Percentiles rank a stretch among this genome's conserved stretches.
phyloP scores from a whole-genome alignment of 805 yeast species.

The Candida jianshihensis region DNA sequence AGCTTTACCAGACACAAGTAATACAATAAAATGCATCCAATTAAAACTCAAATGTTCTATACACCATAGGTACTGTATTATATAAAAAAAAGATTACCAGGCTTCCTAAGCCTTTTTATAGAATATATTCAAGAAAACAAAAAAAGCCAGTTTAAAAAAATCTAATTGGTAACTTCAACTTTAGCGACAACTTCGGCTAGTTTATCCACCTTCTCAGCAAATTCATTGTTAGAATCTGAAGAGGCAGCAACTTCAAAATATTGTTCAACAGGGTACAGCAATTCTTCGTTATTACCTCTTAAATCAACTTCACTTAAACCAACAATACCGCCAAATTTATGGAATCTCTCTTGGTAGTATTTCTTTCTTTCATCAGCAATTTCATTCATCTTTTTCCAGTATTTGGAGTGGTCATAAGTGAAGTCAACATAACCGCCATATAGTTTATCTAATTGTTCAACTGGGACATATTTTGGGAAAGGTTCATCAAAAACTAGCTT shows the following conservation, averaged over 20 bases:
- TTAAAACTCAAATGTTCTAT: too few relatives aligned
- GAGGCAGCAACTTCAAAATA: not conserved
- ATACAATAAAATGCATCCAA: too few relatives aligned
- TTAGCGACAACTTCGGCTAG: not conserved
- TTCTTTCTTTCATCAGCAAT: conserved; percentile 52
- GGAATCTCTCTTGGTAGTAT: conserved; percentile 63
- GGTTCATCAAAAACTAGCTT: conserved; percentile 91
- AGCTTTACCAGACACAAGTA: too few relatives aligned
- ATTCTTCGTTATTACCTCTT: conserved; percentile 34
- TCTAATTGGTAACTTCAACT: not conserved
- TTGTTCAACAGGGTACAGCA: conserved; percentile 13
- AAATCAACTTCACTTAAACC: conserved; percentile 84
- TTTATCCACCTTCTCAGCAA: not conserved
- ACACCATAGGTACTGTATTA: too few relatives aligned
- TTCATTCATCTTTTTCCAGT: conserved; percentile 68
- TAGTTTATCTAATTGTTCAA: conserved; percentile 70
- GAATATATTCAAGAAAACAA: too few relatives aligned
- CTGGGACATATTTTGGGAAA: conserved; percentile 74
- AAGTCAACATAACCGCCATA: conserved; percentile 86
- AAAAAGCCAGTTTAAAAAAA: too few relatives aligned
- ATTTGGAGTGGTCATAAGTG: conserved; percentile 69
- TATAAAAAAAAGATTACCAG: too few relatives aligned
- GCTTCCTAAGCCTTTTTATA: too few relatives aligned
- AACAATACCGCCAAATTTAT: conserved; percentile 58
- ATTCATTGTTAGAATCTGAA: not conserved